These are phyloP conservation scores for Pleurotus platypus DNA, from an alignment of 768 basidiomycete genomes.

Conservation along the genomic window DNA sequence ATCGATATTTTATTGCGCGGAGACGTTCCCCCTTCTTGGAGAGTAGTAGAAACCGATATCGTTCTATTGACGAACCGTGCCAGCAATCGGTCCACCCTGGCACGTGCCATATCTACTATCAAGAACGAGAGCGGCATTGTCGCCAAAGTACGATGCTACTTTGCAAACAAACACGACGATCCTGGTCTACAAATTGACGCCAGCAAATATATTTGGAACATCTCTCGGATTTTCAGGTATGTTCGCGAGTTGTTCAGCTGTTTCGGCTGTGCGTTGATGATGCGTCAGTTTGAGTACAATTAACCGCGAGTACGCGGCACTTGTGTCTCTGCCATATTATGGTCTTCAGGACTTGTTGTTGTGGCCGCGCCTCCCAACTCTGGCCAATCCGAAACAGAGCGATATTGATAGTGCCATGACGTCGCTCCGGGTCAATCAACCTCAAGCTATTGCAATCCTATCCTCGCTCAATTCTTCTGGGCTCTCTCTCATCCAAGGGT, in stretches of 20 bases:
- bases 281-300: conserved; percentile 76
- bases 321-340: conserved; percentile 79
- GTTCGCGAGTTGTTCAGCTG: conserved; percentile 12
- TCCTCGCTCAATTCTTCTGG: conserved; percentile 69
- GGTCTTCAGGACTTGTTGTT: conserved; percentile 73
- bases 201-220: conserved; percentile 57
- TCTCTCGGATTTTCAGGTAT: conserved; percentile 84
- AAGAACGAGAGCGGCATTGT: conserved; percentile 36
- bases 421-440: conserved; percentile 79
- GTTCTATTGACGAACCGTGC: conserved; percentile 68
- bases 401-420: conserved; percentile 66
- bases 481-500: conserved; percentile 96
- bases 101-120: conserved; percentile 48
- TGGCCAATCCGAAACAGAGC: conserved; percentile 37
- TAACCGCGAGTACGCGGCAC: conserved; percentile 87
- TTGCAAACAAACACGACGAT: conserved; percentile 37
- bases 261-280: conserved; percentile 3
- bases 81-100: conserved; percentile 57
- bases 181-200: conserved; percentile 51
- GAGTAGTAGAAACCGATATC: conserved; percentile 77
- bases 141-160: conserved; percentile 56
- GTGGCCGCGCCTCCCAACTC: conserved; percentile 53
- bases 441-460: conserved; percentile 88
- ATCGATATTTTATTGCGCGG: conserved; percentile 64
- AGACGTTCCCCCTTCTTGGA: conserved; percentile 66